These are phyloP conservation scores for Ascocoryne sarcoides DNA, from an alignment of 2,329 filamentous ascomycete species.

Conservation along the genomic window DNA sequence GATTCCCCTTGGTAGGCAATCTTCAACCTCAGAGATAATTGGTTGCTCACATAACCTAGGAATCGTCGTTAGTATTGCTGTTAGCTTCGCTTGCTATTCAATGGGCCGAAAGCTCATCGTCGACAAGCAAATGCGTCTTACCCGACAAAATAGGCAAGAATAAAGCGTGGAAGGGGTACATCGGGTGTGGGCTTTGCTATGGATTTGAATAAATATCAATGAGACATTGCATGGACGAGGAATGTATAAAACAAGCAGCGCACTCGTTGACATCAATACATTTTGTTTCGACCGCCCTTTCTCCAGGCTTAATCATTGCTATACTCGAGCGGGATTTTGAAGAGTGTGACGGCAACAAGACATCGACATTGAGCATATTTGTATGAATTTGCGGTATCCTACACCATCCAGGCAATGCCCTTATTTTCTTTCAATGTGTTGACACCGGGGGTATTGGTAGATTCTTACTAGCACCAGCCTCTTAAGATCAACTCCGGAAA, in stretches of 20 bases:
- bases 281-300: neutral
- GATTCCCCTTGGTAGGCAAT: constrained; percentile 78
- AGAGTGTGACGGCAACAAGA: too few relatives aligned
- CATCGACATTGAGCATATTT: too few relatives aligned
- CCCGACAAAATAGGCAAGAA: constrained; percentile 48
- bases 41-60: constrained; percentile 34
- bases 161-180: constrained; percentile 11
- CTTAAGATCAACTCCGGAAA: too few relatives aligned
- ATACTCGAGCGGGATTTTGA: too few relatives aligned
- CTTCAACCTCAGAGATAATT: too few relatives aligned
- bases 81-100: constrained; percentile 77
- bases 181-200: neutral
- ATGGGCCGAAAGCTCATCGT: constrained; percentile 70
- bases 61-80: constrained; percentile 77
- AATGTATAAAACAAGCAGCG: neutral
- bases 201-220: neutral
- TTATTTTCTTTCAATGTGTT: too few relatives aligned
- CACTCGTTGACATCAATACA: neutral
- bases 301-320: too few relatives aligned
- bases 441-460: too few relatives aligned
- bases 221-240: neutral
- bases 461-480: too few relatives aligned
- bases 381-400: too few relatives aligned
- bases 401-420: too few relatives aligned
- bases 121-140: constrained; percentile 88